Conservation (phyloP, 352 stramenopile species). For the Globisporangium sylvaticum region DNA sequence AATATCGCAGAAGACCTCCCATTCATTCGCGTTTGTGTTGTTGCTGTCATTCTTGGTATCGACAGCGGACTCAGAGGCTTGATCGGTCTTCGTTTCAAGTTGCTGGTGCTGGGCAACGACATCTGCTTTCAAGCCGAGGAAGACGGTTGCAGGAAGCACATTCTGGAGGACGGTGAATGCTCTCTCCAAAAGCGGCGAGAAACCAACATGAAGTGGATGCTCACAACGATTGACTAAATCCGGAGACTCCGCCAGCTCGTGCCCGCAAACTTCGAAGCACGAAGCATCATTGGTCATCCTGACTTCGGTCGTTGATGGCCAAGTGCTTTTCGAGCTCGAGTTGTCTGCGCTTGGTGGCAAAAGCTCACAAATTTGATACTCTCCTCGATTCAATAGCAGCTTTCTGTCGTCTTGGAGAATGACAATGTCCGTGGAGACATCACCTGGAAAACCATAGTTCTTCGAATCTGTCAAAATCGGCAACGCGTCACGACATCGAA, state of each 20-base stretch:
- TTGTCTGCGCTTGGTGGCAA: conserved; percentile 13
- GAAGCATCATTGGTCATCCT: conserved; percentile 19
- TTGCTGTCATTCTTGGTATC: background rate
- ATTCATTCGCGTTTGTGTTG: conserved; percentile 6
- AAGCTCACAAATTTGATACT: conserved; percentile 29
- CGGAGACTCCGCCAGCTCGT: conserved; percentile 14
- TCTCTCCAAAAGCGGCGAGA: conserved; percentile 31
- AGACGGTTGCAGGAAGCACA: conserved; percentile 18
- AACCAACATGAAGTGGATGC: conserved; percentile 33
- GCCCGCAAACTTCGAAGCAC: conserved; percentile 30
- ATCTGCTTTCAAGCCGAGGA: conserved; percentile 10
- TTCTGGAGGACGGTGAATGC: conserved; percentile 30
- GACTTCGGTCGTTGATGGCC: conserved; percentile 23
- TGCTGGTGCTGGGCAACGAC: conserved; percentile 7
- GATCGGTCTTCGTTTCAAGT: background rate
- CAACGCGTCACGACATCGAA: conserved; percentile 42
- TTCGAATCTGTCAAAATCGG: conserved; percentile 20
- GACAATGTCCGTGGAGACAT: conserved; percentile 31
- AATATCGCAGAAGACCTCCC: conserved; percentile 12
- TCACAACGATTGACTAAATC: conserved; percentile 30
- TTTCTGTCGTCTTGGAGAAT: conserved; percentile 28
- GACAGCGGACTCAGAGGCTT: background rate
- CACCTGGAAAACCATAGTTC: background rate
- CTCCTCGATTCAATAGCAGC: conserved; percentile 32
- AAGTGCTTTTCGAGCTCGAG: conserved; percentile 3